Base-by-base conservation (phyloP, 2,329 filamentous ascomycete genomes). In the Raffaelea albimanens region DNA sequence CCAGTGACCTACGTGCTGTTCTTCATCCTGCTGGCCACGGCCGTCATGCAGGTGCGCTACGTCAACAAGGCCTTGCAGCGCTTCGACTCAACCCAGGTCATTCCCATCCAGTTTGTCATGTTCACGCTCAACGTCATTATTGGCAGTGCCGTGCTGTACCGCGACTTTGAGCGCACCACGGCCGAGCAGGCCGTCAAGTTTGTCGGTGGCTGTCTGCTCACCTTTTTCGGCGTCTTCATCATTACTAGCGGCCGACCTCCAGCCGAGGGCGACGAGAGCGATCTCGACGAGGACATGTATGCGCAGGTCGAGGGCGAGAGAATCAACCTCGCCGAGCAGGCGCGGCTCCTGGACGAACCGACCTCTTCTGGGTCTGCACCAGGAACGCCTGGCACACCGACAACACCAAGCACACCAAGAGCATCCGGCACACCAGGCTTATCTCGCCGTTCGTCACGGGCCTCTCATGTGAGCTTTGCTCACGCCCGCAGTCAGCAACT, bases 61-160 rank as follows among this genome's bases (percentile, higher is more conserved):
- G 78, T 98, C 62, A 98, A 97, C 68, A 86, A 76, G 55, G 75
- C 77, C 1, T 72, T 98, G 45, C 90, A 96, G 62, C 82, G 87
- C 42, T 98, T 97, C 68, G 88, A 96, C 64, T 95, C 93, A 7
- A 98, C 93, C 0, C 89, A 96, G 63, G 93, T 98, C 56, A 98
- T 98, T 53, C 93, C 93, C 0, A 93, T 93, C 14, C 93, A 98
- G 60, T 98, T 98, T 58, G 93, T 98, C 44, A 78, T 94, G 53
- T 98, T 98, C 63, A 98, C 93, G 0, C 73, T 98, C 8, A 95
- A 87, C 5, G 93, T 97, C 53, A 97, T 98, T 56, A 75, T 95
- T 45, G 93, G 93, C 48, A 96, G 90, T 58, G 91, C 91, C 1
- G 76, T 98, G 9, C 69, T 98, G 5, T 98, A 97, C 62, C 83